A percentile compares a stretch with the other conserved stretches of the same genome.
Conservation (phyloP, 2,329 filamentous ascomycete species). For the Triangularia verruculosa region DNA sequence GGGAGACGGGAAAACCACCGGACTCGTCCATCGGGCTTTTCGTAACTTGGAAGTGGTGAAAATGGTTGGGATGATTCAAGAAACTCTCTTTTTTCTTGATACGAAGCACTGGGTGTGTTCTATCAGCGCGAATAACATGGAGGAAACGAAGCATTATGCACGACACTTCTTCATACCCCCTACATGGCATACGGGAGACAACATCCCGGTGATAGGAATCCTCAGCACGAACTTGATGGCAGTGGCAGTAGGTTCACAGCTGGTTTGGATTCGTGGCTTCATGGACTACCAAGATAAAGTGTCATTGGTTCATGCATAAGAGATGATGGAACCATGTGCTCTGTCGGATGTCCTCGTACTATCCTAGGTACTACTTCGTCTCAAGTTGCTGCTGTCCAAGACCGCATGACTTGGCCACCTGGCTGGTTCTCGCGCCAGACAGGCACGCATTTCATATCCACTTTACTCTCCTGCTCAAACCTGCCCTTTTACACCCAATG, state of each 20-base stretch:
- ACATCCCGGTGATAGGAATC: background rate
- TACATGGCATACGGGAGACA: conserved; percentile 13
- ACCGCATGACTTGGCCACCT: too few relatives aligned
- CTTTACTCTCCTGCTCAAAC: too few relatives aligned
- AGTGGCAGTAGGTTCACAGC: conserved; percentile 9
- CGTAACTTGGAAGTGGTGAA: background rate
- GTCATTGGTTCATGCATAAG: background rate
- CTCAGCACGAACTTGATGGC: background rate
- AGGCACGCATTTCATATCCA: too few relatives aligned
- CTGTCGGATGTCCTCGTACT: too few relatives aligned
- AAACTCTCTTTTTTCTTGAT: conserved; percentile 18
- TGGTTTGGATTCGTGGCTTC: conserved; percentile 17
- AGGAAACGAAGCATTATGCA: conserved; percentile 6
- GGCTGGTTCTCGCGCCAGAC: too few relatives aligned
- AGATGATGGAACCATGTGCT: too few relatives aligned
- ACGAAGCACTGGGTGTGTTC: conserved; percentile 21
- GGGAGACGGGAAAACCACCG: background rate
- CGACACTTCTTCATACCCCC: conserved; percentile 23
- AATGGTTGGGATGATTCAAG: conserved; percentile 11
- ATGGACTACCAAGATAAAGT: conserved; percentile 18
- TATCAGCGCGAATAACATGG: conserved; percentile 9
- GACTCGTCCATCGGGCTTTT: background rate
- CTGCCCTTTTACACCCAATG: too few relatives aligned
- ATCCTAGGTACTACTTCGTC: too few relatives aligned
- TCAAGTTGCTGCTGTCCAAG: too few relatives aligned